Percentiles rank a stretch among this genome's conserved stretches.
These are phyloP conservation scores for Trichomonas gallinae DNA, from an alignment of 208 protist genomes.

Conservation along the genomic window DNA sequence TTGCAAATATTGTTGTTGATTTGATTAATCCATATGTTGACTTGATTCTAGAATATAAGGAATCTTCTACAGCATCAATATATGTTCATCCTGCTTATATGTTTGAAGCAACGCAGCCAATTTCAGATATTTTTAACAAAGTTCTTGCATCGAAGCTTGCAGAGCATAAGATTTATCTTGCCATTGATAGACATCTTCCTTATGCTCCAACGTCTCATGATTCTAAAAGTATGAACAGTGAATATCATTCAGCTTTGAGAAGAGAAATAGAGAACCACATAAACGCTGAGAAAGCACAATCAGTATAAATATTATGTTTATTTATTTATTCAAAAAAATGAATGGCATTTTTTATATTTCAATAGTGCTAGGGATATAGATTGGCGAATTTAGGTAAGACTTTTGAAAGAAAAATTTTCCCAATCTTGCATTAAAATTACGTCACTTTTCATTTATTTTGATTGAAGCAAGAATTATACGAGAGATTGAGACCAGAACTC, in stretches of 20 bases:
- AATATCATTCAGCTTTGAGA: not conserved
- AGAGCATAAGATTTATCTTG: not conserved
- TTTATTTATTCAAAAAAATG: too few species aligned
- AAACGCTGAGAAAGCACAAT: not conserved
- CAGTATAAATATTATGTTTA: too few species aligned
- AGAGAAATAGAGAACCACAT: not conserved
- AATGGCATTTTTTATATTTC: too few species aligned
- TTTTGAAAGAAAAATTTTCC: too few species aligned
- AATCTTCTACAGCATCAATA: not conserved
- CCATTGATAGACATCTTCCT: not conserved
- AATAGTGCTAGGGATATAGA: too few species aligned
- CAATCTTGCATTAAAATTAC: too few species aligned
- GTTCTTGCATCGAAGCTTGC: not conserved
- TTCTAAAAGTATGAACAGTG: not conserved
- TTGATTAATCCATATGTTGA: not conserved
- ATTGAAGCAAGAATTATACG: too few species aligned
- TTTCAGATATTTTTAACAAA: not conserved
- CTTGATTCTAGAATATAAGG: not conserved
- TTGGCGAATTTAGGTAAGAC: too few species aligned
- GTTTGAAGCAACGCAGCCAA: not conserved
- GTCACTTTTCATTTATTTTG: too few species aligned
- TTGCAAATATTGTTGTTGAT: not conserved
- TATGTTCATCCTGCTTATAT: not conserved
- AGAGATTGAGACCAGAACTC: too few species aligned
- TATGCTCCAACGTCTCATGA: not conserved